Percentiles rank a stretch among this genome's conserved stretches.
Evolutionary conservation across 1,284 basidiomycete species (phyloP).

Genomic region (Apiotrichum sp.): DNA sequence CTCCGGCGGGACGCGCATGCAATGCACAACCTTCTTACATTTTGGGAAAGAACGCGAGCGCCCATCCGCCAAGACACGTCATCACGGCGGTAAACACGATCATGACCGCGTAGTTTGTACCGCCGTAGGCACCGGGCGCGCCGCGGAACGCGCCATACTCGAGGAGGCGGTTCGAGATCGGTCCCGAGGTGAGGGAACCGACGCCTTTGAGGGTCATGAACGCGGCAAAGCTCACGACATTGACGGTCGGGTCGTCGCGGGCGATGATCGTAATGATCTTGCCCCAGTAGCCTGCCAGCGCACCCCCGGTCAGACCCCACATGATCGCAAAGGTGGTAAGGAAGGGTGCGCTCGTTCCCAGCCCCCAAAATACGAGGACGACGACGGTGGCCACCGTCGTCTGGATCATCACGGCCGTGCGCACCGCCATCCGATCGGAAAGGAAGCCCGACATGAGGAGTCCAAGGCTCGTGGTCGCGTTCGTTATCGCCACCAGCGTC

Average conservation of each 20-base stretch:
- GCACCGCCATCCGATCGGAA: conserved; percentile 34
- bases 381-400: conserved; percentile 33
- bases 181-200: conserved; percentile 30
- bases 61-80: conserved; percentile 16
- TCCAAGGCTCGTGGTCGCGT: conserved; percentile 40
- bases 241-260: conserved; percentile 37
- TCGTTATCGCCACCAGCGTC: conserved; percentile 39
- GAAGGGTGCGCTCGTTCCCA: conserved; percentile 27
- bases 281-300: conserved; percentile 34
- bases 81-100: conserved; percentile 30
- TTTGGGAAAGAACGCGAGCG: background rate
- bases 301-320: conserved; percentile 29
- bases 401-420: conserved; percentile 29
- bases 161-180: conserved; percentile 28
- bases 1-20: no score
- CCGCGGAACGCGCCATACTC: conserved; percentile 9
- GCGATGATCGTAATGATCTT: conserved; percentile 30
- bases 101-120: conserved; percentile 23
- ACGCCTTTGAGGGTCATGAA: conserved; percentile 41
- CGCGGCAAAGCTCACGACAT: conserved; percentile 32
- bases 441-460: conserved; percentile 36
- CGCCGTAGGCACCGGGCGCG: conserved; percentile 26
- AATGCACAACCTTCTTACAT: background rate
- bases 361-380: conserved; percentile 45
- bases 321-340: conserved; percentile 29